phyloP scores from a whole-genome alignment of 2,329 filamentous ascomycete genomes.

The Aspergillus fructus region DNA sequence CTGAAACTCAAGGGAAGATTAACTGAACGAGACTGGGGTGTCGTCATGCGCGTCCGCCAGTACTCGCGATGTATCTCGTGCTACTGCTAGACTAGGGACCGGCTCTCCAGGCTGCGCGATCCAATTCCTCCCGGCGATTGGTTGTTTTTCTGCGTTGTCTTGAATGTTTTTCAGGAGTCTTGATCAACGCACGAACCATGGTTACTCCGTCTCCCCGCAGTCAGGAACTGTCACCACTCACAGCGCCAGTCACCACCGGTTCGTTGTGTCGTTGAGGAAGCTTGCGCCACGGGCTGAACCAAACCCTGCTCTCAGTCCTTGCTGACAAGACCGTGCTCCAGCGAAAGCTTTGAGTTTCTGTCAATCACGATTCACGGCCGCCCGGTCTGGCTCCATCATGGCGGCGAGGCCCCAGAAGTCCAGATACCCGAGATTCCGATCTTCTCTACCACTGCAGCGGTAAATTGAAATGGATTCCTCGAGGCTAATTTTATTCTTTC shows the following conservation, averaged over 20 bases:
- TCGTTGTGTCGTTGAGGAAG: too few relatives aligned
- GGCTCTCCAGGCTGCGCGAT: neutral
- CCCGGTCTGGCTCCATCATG: too few relatives aligned
- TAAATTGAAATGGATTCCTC: neutral
- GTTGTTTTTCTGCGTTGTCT: neutral
- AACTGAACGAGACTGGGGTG: neutral
- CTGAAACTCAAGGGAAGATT: neutral
- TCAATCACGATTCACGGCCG: too few relatives aligned
- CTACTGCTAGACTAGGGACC: neutral
- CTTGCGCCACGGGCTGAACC: too few relatives aligned
- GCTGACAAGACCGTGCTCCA: too few relatives aligned
- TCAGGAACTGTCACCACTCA: conserved; percentile 4
- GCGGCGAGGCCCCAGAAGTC: too few relatives aligned
- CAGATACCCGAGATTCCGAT: neutral
- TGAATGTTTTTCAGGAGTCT: neutral
- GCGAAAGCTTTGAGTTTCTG: too few relatives aligned
- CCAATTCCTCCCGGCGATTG: neutral
- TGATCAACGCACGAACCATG: conserved; percentile 20
- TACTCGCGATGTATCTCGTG: neutral
- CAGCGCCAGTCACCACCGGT: neutral
- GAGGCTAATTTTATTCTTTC: neutral
- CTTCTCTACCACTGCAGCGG: neutral
- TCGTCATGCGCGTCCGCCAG: conserved; percentile 10
- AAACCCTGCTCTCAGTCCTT: too few relatives aligned
- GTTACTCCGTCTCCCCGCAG: conserved; percentile 1